A percentile compares a stretch with the other conserved stretches of the same genome.
Evolutionary conservation across 2,329 filamentous ascomycete genomes (phyloP).

Genomic region (Calycina marina): DNA sequence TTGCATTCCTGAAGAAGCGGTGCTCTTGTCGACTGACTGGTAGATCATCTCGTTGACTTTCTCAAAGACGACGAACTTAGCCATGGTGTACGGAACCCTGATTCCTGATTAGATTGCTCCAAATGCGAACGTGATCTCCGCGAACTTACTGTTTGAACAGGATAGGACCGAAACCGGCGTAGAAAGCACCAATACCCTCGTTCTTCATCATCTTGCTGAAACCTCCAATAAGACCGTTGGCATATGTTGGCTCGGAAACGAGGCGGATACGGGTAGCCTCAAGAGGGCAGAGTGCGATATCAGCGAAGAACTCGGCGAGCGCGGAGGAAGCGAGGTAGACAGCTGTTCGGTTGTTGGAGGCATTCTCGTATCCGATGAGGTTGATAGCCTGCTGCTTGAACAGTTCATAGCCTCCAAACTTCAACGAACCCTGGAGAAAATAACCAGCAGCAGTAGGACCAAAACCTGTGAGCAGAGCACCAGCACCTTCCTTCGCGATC

Average conservation of each 20-base stretch:
- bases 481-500: conserved; percentile 69
- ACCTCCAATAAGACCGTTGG: conserved; percentile 62
- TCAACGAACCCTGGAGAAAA: conserved; percentile 88
- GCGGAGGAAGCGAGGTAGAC: conserved; percentile 65
- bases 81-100: conserved; percentile 84
- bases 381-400: conserved; percentile 91
- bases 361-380: conserved; percentile 61
- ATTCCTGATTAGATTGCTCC: neutral
- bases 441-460: conserved; percentile 81
- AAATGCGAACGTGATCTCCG: conserved; percentile 8
- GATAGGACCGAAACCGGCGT: conserved; percentile 81
- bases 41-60: conserved; percentile 69
- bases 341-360: conserved; percentile 63
- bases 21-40: conserved; percentile 54
- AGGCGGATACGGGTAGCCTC: conserved; percentile 90
- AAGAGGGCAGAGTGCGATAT: conserved; percentile 78
- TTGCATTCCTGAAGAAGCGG: conserved; percentile 52
- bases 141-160: conserved; percentile 59
- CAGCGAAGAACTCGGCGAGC: conserved; percentile 53
- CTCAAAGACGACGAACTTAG: conserved; percentile 91
- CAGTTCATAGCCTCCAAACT: conserved; percentile 91
- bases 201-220: conserved; percentile 72
- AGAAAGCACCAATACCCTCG: conserved; percentile 77
- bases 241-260: conserved; percentile 76
- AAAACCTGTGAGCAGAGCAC: conserved; percentile 71